phyloP scores from a whole-genome alignment of 2,329 filamentous ascomycete genomes.

The Stylonectria norvegica region DNA sequence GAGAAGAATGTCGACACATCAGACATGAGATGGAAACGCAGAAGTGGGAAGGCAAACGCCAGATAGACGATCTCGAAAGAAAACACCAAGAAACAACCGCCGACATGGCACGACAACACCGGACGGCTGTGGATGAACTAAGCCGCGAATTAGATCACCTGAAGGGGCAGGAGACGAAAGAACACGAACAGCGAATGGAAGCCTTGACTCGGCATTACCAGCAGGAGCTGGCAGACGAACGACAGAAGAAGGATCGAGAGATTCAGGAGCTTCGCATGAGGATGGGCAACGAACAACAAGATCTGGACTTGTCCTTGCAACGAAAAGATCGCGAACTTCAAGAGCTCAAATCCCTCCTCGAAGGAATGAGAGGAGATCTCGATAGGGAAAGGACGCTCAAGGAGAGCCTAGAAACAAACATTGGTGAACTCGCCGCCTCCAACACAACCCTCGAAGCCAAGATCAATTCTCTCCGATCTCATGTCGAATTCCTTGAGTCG shows the following conservation, averaged over 20 bases:
- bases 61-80: slow-evolving; percentile 52
- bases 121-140: slow-evolving; percentile 33
- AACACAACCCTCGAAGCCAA: slow-evolving; percentile 69
- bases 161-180: slow-evolving; percentile 47
- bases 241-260: slow-evolving; percentile 55
- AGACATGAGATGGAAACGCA: slow-evolving; percentile 36
- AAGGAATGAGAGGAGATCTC: slow-evolving; percentile 48
- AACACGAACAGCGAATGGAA: slow-evolving; percentile 66
- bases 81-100: slow-evolving; percentile 35
- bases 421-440: slow-evolving; percentile 58
- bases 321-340: slow-evolving; percentile 55
- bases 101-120: slow-evolving; percentile 35
- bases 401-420: slow-evolving; percentile 46
- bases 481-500: slow-evolving; percentile 85
- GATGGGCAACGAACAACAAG: slow-evolving; percentile 50
- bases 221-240: slow-evolving; percentile 64
- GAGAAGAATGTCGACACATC: slow-evolving; percentile 35
- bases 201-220: slow-evolving; percentile 61
- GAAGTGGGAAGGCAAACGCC: slow-evolving; percentile 38
- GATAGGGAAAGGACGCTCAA: slow-evolving; percentile 64
- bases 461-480: slow-evolving; percentile 71
- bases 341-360: slow-evolving; percentile 42
- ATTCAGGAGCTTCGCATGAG: slow-evolving; percentile 60
- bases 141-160: slow-evolving; percentile 44
- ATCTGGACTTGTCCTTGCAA: slow-evolving; percentile 45